Evolutionary conservation across 1,284 basidiomycete species (phyloP), one percentile per base, ranked within the genome.

Genomic region (Puccinia hordei): DNA sequence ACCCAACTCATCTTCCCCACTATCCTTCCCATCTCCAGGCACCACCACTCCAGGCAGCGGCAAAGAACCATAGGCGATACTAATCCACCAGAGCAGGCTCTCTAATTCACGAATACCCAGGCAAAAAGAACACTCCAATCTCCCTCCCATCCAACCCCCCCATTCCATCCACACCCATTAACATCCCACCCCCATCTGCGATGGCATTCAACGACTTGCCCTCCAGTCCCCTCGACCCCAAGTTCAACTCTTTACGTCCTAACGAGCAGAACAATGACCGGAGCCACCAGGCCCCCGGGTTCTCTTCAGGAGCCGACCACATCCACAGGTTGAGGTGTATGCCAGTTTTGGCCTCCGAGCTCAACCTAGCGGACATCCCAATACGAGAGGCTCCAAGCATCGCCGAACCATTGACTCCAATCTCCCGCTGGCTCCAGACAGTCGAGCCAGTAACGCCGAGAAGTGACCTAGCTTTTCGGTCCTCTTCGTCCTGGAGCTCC

Each of bases 211-310:
- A 63, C 33, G 6, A 41, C 15, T 30, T 33, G 2, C 35, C 33
- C 5, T 41, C 61, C 61, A 63, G 61, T 35, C 61, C 61, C 61
- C 3, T 63, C 35, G 35, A 63, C 61, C 61, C 61, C 35, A 33
- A 63, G n/a, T n/a, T n/a, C 35, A 22, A 63, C 35, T 27, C 27
- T 33, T 13, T 24, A n/a, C n/a, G n/a, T n/a, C n/a, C n/a, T n/a
- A n/a, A n/a, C n/a, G n/a, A n/a, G n/a, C n/a, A n/a, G n/a, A n/a
- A n/a, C 5, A 59, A 59, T 17, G 6, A 4, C 30, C 57, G 30
- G 24, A n/a, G 4, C 24, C 24, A 33, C 8, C 57, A 30, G 57
- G 24, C 30, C 27, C 27, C 15, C 57, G 57, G 24, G 12, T 1
- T 15, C 9, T 15, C 61, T 30, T 5, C 33, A 6, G 33, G 12